Evolutionary conservation across 495 filamentous ascomycete genomes (phyloP), one percentile per base, ranked within the genome.

Genomic region (Neurospora tetrasperma): DNA sequence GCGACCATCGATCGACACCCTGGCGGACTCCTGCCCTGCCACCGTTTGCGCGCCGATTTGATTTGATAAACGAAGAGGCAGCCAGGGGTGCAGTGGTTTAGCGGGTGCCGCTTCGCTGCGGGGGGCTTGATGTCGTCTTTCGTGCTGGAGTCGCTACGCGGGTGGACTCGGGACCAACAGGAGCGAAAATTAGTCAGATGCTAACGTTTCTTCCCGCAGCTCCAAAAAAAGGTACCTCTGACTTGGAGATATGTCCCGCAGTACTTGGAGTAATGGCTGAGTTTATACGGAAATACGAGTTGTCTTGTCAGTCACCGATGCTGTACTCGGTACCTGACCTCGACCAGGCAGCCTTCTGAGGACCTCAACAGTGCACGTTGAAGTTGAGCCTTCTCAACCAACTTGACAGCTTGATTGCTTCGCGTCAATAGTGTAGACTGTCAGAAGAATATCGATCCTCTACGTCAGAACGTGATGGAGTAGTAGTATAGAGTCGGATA

Each of bases 111-210:
- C 23, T 42, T 70, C 72, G 59, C 39, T 62, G 69, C 71, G 73
- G 72, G 72, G 41, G 46, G 73, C 73, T 44, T 74, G 42, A 62
- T 38, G n/a, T 40, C 23, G 43, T 59, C 35, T 38, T 38, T 38
- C 40, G 40, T 43, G 42, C 48, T 66, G 27, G 44, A 70, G 41
- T 59, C 62, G 46, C 69, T 48, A 31, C 46, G 62, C 75, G 75
- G 75, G 75, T 75, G 74, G 75, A 77, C 70, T 77, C 75, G 75
- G 75, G 75, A 72, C 70, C 39, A 23, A 54, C 27, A 31, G 27
- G 27, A 66, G 27, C 39, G 27, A 27, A 62, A 40, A 48, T 74
- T 75, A 71, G 74, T 75, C 72, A 75, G 73, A 54, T 20, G 72
- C 69, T 62, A 62, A 27, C 54, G 54, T 62, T 31, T 27, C 54